Base-by-base conservation (phyloP, 805 yeast genomes). In the Starmerella vaccinii region DNA sequence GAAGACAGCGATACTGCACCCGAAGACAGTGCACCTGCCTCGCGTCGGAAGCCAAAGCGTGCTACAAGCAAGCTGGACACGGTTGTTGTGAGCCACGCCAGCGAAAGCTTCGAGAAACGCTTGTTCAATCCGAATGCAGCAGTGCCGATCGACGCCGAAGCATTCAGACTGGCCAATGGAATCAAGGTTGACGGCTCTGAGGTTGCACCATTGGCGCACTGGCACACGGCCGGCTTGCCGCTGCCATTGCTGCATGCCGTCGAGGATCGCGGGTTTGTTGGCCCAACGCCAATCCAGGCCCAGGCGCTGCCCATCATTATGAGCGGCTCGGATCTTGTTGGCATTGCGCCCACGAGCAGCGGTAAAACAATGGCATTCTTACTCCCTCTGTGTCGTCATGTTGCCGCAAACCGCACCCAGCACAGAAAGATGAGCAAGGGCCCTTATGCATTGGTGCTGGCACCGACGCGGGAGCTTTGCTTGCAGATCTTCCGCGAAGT, bases 291-390 rank as follows among this genome's bases (percentile, higher is more conserved):
- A 0, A 87, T 92, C 49, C 98, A 92, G 65, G 74, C 88, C 0
- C 96, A 88, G 60, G 88, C 96, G 0, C 72, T 89, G 21, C 97
- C 98, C 0, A 83, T 88, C 0, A 78, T 88, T 19, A 84, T 90
- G 94, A 72, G 81, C 2, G 97, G 97, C 0, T 67, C 83, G 44
- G 97, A 92, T 67, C 77, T 90, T 7, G 82, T 92, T 43, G 97
- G 96, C 5, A 82, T 92, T 19, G 97, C 98, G 0, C 87, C 88
- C 57, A 92, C 98, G 0, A 98, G 98, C 0, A 85, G 96, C 0
- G 98, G 98, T 3, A 92, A 92, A 63, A 92, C 98, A 0, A 73
- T 90, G 58, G 84, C 96, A 1, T 92, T 85, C 66, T 69, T 88
- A 8, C 63, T 92, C 6, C 97, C 98, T 0, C 66, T 92, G 68